These are phyloP conservation scores for Clonostachys rhizophaga DNA, from an alignment of 2,329 filamentous ascomycete genomes.

Conservation along the genomic window DNA sequence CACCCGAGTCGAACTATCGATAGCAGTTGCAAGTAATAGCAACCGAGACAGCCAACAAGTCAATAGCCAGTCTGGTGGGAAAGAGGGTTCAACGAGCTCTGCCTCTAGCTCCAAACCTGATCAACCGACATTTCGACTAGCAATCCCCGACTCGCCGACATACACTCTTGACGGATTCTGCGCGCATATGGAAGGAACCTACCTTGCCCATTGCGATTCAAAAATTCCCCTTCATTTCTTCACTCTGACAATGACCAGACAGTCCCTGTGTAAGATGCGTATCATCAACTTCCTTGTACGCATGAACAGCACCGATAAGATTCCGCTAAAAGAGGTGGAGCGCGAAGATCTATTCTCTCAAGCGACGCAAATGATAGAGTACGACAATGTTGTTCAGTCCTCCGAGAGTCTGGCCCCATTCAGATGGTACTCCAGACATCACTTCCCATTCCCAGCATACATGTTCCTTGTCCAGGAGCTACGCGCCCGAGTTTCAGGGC, in stretches of 20 bases:
- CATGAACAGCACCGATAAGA: conserved; percentile 30
- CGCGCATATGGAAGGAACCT: conserved; percentile 49
- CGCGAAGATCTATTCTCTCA: conserved; percentile 48
- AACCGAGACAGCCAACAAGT: conserved; percentile 27
- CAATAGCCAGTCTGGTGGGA: conserved; percentile 16
- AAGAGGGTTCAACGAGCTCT: conserved; percentile 9
- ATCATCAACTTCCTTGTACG: conserved; percentile 49
- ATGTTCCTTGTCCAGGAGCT: conserved; percentile 55
- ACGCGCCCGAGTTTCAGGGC: conserved; percentile 44
- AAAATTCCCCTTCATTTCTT: conserved; percentile 57
- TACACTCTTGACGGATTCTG: conserved; percentile 49
- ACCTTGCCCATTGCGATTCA: conserved; percentile 50
- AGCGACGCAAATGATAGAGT: conserved; percentile 54
- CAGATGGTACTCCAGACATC: conserved; percentile 53
- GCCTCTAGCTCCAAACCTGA: conserved; percentile 8
- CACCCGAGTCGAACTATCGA: conserved; percentile 50
- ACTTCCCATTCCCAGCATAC: conserved; percentile 58
- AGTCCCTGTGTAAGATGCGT: conserved; percentile 51
- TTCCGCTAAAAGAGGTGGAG: conserved; percentile 36
- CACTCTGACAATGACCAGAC: conserved; percentile 51
- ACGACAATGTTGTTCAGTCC: conserved; percentile 50
- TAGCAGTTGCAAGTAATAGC: conserved; percentile 44
- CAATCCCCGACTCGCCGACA: conserved; percentile 41
- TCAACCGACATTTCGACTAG: conserved; percentile 34
- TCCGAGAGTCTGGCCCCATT: conserved; percentile 46